Conservation (phyloP, 345 rosid species). For the Eucalyptus microcorys region DNA sequence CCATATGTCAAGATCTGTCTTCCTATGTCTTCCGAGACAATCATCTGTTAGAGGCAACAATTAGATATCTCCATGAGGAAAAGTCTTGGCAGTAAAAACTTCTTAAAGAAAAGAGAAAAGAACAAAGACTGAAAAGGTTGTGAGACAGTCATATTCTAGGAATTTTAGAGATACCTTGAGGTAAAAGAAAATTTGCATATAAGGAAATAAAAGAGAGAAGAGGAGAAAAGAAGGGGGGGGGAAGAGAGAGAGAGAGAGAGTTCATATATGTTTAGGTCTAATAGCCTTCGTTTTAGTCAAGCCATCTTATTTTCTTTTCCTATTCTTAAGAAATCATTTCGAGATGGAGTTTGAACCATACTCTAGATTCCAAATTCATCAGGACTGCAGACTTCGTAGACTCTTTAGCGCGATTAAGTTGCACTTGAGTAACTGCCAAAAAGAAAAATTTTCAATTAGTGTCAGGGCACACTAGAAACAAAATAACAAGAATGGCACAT, state of each 20-base stretch:
- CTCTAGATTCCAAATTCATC: conserved; percentile 86
- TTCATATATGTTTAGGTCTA: neutral
- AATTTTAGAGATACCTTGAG: neutral
- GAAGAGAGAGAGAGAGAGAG: neutral
- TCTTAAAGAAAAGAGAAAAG: neutral
- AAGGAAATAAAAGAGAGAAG: neutral
- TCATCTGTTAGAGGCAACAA: conserved; percentile 25
- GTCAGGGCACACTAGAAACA: neutral
- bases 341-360: conserved; percentile 2
- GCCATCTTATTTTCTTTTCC: neutral
- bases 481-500: neutral
- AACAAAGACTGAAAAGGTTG: neutral
- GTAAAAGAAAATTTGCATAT: neutral
- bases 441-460: neutral
- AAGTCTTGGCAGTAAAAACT: neutral
- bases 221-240: no score
- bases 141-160: neutral
- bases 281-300: neutral
- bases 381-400: conserved; percentile 88
- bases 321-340: neutral
- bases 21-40: conserved; percentile 68
- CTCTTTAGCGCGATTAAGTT: conserved; percentile 71
- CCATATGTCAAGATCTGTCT: conserved; percentile 86
- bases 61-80: neutral
- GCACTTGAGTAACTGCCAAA: conserved; percentile 39